Evolutionary conservation across 2,329 filamentous ascomycete genomes (phyloP), one percentile per base, ranked within the genome.

Genomic region (Monilinia vaccinii-corymbosi): DNA sequence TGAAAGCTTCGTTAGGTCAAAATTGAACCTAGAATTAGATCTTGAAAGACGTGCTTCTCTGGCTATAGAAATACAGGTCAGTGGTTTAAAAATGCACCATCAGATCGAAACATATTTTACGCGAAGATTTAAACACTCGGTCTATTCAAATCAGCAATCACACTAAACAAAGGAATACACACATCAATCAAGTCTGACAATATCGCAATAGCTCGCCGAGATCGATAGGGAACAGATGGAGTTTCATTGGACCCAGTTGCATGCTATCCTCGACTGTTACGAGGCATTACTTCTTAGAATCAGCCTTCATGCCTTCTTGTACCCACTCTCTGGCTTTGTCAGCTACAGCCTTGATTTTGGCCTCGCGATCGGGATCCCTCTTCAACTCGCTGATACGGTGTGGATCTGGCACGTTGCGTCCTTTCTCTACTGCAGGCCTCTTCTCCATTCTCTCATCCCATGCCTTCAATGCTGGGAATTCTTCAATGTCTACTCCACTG

Each of bases 391-490:
- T 72, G 28, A 87, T 84, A 67, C 79, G 85, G 68, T 91, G 82
- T 34, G 75, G 80, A 13, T 80, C 77, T 3, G 89, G 89, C 14
- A 93, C 84, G 74, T 93, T 79, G 59, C 84, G 78, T 23, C 89
- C 91, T 73, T 86, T 89, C 75, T 93, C 84, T 21, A 92, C 81
- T 2, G 79, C 90, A 0, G 87, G 84, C 1, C 90, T 81, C 64
- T 81, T 78, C 18, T 85, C 77, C 75, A 96, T 80, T 62, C 78
- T 80, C 66, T 88, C 81, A 63, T 93, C 79, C 91, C 91, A 96
- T 42, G 83, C 83, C 69, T 90, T 84, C 63, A 96, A 72, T 52
- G 81, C 72, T 3, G 90, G 89, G 74, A 93, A 95, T 62, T 91
- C 85, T 1, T 85, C 77, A 58, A 93, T 83, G 55, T 91, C 82